Base-by-base conservation (phyloP, 148 eudicot genomes). In the Camellia sinensis region DNA sequence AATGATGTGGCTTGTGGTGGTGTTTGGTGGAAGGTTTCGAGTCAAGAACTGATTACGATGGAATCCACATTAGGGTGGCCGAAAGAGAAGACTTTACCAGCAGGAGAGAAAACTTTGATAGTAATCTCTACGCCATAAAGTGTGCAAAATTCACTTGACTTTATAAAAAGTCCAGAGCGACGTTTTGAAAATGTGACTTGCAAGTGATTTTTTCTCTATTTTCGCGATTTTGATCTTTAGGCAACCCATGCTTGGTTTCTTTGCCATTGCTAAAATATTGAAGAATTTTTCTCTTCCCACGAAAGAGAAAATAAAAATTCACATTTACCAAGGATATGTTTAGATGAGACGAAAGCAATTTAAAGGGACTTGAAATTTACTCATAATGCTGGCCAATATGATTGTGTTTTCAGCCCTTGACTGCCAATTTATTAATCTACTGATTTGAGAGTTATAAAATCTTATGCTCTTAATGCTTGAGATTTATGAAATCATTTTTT, bases 121-220 rank as follows among this genome's bases (percentile, higher is more conserved):
- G 79, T 78, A 5, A 84, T 79, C 22, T 91, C 89, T 0, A 87
- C 82, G 0, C 94, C 94, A 72, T 88, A 87, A 8, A 91, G 89
- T 0, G 88, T 87, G 71, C 88, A 85, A 6, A 91, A 86, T 61
- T 91, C 94, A 40, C 89, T 83, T 1, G 92, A 89, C 60, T 91
- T 91, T 67, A 86, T 89, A 80, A 91, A 89, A 1, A 91, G 84
- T 0, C 94, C 92, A 19, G 80, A 17, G 18, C 94, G 92, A 21
- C 94, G 88, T 48, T 89, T 89, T 3, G 87, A 86, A 84, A 91
- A 91, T 6, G 94, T 88, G 40, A 89, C 94, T 69, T 89, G 91
- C 19, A 87, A 83, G 78, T 87, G 89, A 8, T 83, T 85, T 4
- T 89, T 87, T 88, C 80, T 89, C 88, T 14, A 91, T 91, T 78